Evolutionary conservation across 1,284 basidiomycete species (phyloP).

Genomic region (Fistulina hepatica): DNA sequence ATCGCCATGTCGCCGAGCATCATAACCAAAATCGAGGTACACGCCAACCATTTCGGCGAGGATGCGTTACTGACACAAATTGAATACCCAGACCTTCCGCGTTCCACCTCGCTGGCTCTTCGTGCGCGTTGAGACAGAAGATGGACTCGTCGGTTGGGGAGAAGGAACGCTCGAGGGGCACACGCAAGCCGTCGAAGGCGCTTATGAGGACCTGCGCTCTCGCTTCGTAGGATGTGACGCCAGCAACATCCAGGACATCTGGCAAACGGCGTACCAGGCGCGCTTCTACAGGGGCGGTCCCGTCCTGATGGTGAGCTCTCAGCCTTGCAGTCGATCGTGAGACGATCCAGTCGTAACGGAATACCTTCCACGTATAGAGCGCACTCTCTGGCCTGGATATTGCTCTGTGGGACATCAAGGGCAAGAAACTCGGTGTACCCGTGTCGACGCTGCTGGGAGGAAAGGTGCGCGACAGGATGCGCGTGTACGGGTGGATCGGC

Average conservation of each 20-base stretch:
- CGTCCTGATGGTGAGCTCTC: conserved; percentile 62
- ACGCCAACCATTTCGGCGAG: neutral
- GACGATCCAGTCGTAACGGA: neutral
- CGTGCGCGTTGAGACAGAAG: conserved; percentile 58
- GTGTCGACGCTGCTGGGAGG: conserved; percentile 69
- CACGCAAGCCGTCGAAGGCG: conserved; percentile 69
- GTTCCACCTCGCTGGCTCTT: conserved; percentile 71
- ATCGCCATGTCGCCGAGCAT: too few relatives aligned
- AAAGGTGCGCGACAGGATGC: conserved; percentile 49
- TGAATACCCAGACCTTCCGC: conserved; percentile 48
- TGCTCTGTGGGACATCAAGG: conserved; percentile 69
- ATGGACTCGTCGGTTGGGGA: conserved; percentile 63
- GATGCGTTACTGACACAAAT: neutral
- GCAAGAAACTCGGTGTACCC: conserved; percentile 66
- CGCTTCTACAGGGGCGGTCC: conserved; percentile 68
- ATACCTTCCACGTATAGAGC: conserved; percentile 18
- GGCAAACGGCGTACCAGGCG: conserved; percentile 54
- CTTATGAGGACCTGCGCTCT: conserved; percentile 48
- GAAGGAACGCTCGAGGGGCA: conserved; percentile 61
- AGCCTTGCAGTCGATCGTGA: conserved; percentile 39
- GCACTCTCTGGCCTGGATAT: conserved; percentile 30
- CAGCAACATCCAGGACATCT: conserved; percentile 63
- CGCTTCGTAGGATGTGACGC: conserved; percentile 60
- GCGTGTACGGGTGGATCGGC: conserved; percentile 63
- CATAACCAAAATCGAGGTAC: conserved; percentile 1